A percentile compares a stretch with the other conserved stretches of the same genome.
phyloP scores from a whole-genome alignment of 768 basidiomycete species.

The Tricholoma furcatifolium region DNA sequence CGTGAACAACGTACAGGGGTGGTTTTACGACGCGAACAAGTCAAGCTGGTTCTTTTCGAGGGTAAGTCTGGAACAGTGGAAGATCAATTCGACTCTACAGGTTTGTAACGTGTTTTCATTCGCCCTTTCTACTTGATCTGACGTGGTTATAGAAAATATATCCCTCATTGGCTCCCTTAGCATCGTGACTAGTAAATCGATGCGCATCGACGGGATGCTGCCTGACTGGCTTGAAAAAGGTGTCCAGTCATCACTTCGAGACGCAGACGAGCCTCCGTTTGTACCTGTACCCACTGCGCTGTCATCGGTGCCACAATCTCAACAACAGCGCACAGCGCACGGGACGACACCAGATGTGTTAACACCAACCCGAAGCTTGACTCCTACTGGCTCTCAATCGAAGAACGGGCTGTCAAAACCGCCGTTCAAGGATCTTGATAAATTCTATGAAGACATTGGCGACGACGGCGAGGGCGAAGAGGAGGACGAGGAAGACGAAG shows the following conservation, averaged over 20 bases:
- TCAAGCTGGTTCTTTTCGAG: slow-evolving; percentile 74
- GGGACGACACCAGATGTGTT: slow-evolving; percentile 51
- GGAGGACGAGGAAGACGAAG: slow-evolving; percentile 24
- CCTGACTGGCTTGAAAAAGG: slow-evolving; percentile 91
- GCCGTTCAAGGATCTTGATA: slow-evolving; percentile 63
- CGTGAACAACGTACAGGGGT: slow-evolving; percentile 65
- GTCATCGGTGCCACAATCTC: slow-evolving; percentile 28
- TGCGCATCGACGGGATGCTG: slow-evolving; percentile 50
- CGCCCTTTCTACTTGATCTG: slow-evolving; percentile 1
- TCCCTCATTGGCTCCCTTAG: slow-evolving; percentile 65
- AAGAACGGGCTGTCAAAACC: slow-evolving; percentile 36
- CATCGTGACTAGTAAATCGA: slow-evolving; percentile 54
- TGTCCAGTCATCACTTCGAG: slow-evolving; percentile 74
- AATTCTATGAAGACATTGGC: slow-evolving; percentile 65
- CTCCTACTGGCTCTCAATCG: slow-evolving; percentile 40
- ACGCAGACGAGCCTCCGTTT: slow-evolving; percentile 55
- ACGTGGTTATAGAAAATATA: slow-evolving; percentile 32
- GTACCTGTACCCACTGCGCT: slow-evolving; percentile 38
- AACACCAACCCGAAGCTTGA: slow-evolving; percentile 48
- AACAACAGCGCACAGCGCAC: slow-evolving; percentile 14
- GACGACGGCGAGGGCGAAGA: slow-evolving; percentile 25
- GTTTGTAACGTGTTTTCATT: slow-evolving; percentile 18
- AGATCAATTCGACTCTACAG: slow-evolving; percentile 33
- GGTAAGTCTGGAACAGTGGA: slow-evolving; percentile 58
- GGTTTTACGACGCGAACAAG: slow-evolving; percentile 79